Evolutionary conservation across 2,329 filamentous ascomycete genomes (phyloP), one percentile per base, ranked within the genome.

Genomic region (Capronia americana): DNA sequence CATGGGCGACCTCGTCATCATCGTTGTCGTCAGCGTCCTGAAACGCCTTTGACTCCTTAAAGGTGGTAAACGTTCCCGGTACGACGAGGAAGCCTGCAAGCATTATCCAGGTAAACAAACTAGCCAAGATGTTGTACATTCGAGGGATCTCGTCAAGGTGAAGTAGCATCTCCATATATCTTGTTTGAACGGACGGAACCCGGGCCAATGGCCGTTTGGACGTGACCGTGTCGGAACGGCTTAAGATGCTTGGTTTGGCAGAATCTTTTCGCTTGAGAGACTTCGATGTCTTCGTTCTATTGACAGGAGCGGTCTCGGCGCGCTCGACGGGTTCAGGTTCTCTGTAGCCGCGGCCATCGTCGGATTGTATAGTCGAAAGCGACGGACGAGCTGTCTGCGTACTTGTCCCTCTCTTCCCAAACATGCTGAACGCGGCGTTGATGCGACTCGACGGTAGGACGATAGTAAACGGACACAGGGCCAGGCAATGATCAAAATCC

Each of bases 1-100:
- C 71, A 41, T 76, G 69, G 14, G 69, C 70, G n/a, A 77, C 70
- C 6, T 63, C 63, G 17, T 71, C 70, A 41, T 74, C 74, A 6
- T 77, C 56, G 20, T 69, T 72, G 12, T 75, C 58, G 58, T 61
- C 30, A 28, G 69, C 69, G 8, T 73, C 61, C 26, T 76, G 71
- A 17, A 77, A 68, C 24, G 65, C 57, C n/a, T 72, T 68, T 7
- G 73, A 74, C 32, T 74, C 73, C 63, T 79, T 76, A 53, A 82
- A 74, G 34, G 77, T 80, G 44, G 80, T 84, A 71, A 85, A 86
- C 0, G 82, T 85, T 5, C 81, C 83, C 0, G 84, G 83, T 41
- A 85, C 79, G 50, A 86, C 77, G 17, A 86, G 76, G 75, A 85
- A 86, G 30, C 84, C 84, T 0, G 81, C 81, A 1, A 86, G 79